phyloP scores from a whole-genome alignment of 805 yeast genomes.

The Candida takata region DNA sequence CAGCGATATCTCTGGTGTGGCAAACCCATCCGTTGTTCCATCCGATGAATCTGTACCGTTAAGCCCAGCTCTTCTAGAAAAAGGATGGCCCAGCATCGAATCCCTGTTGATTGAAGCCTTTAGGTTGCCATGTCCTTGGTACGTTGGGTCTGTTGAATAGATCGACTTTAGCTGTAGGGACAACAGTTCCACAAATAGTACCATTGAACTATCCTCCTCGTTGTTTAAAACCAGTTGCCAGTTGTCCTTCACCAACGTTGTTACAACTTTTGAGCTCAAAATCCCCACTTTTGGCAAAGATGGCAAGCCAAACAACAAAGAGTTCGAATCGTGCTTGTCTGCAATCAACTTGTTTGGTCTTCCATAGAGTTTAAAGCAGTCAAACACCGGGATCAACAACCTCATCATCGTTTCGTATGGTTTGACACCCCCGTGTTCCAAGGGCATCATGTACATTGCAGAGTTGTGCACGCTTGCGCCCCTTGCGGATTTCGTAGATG shows the following conservation, averaged over 20 bases:
- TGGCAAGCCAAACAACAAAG: constrained; percentile 68
- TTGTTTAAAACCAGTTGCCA: too few species aligned
- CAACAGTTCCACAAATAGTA: constrained; percentile 1
- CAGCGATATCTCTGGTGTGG: not conserved
- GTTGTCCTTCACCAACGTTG: constrained; percentile 11
- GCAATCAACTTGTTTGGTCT: constrained; percentile 60
- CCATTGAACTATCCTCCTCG: too few species aligned
- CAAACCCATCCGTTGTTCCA: not conserved
- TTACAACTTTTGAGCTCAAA: constrained; percentile 23
- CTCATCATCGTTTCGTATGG: constrained; percentile 70
- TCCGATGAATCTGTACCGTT: not conserved
- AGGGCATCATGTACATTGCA: constrained; percentile 55
- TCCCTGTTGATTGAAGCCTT: constrained; percentile 3
- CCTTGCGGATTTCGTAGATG: constrained; percentile 8
- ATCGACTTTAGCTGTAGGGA: constrained; percentile 6
- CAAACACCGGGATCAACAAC: constrained; percentile 60
- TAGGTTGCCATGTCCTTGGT: constrained; percentile 9
- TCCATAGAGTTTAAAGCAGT: constrained; percentile 66
- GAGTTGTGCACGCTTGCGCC: constrained; percentile 9
- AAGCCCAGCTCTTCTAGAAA: constrained; percentile 5
- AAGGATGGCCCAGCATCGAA: constrained; percentile 8
- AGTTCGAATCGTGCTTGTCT: constrained; percentile 44
- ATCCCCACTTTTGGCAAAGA: constrained; percentile 63
- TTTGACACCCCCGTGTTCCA: constrained; percentile 62
- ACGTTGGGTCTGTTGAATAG: constrained; percentile 4